Evolutionary conservation across 768 basidiomycete species (phyloP).

Genomic region (Psilocybe sp.): DNA sequence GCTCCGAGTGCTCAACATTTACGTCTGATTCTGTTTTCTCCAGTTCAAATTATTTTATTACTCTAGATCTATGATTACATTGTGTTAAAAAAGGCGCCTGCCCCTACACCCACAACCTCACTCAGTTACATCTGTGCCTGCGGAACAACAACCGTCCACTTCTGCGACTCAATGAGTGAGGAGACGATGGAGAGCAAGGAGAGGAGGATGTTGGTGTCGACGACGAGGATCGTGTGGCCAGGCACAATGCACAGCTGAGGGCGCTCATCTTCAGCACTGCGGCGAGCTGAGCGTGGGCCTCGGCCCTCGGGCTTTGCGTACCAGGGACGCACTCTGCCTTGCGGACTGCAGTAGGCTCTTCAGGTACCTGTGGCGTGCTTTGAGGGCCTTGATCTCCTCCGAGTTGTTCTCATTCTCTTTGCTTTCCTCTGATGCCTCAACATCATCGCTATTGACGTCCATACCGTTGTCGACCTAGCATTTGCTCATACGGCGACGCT

Average conservation of each 20-base stretch:
- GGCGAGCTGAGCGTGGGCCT: slow-evolving; percentile 22
- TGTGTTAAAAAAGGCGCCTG: too few species aligned
- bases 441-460: slow-evolving; percentile 65
- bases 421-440: slow-evolving; percentile 44
- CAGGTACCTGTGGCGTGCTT: slow-evolving; percentile 77
- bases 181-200: slow-evolving; percentile 74
- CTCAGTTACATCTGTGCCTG: too few species aligned
- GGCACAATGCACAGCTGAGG: slow-evolving; percentile 58
- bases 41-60: too few species aligned
- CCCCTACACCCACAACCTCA: too few species aligned
- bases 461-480: slow-evolving; percentile 67
- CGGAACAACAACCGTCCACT: slow-evolving; percentile 89
- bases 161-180: slow-evolving; percentile 72
- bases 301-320: slow-evolving; percentile 22
- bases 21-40: too few species aligned
- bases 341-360: slow-evolving; percentile 57
- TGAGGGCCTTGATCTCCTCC: slow-evolving; percentile 74
- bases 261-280: slow-evolving; percentile 27
- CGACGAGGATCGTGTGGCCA: slow-evolving; percentile 87
- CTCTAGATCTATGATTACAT: too few species aligned
- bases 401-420: slow-evolving; percentile 67
- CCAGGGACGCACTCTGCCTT: slow-evolving; percentile 27
- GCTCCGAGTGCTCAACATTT: too few species aligned
- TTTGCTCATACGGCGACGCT: slow-evolving; percentile 56
- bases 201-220: slow-evolving; percentile 94